Conservation (phyloP, 331 rosid genomes). For the Saraca asoca region DNA sequence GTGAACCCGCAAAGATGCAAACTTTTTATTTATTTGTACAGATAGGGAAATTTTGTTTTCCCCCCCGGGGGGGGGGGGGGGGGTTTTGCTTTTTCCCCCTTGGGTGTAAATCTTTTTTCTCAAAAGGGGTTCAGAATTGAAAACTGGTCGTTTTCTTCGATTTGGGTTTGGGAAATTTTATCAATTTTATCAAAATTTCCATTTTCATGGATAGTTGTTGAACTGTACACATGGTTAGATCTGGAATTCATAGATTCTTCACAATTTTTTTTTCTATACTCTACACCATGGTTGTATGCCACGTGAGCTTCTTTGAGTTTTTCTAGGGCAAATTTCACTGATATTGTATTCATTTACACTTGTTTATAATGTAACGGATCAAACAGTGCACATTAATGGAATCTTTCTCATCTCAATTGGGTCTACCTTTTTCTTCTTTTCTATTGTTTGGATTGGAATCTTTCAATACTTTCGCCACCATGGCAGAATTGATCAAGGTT, state of each 20-base stretch:
- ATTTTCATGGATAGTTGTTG: not conserved
- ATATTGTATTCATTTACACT: conserved; percentile 25
- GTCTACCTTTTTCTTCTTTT: not conserved
- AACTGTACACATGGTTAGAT: not conserved
- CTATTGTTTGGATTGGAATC: too few relatives aligned
- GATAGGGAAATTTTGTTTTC: not conserved
- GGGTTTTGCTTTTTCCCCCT: not conserved
- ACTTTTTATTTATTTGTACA: not conserved
- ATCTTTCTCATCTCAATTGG: conserved; percentile 16
- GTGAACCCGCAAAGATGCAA: not conserved
- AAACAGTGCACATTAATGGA: conserved; percentile 17
- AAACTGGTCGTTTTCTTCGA: conserved; percentile 47
- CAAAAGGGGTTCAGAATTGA: not conserved
- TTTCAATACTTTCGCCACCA: too few relatives aligned
- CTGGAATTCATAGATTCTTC: not conserved
- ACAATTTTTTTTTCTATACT: not conserved
- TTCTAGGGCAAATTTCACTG: conserved; percentile 32
- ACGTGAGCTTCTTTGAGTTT: conserved; percentile 33
- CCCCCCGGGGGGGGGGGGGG: not conserved
- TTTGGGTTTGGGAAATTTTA: not conserved
- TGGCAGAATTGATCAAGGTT: too few relatives aligned
- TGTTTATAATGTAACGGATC: conserved; percentile 26
- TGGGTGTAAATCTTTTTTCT: not conserved
- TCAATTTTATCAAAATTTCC: conserved; percentile 14
- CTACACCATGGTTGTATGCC: conserved; percentile 16